Evolutionary conservation across 164 flowering plant species (phyloP), one percentile per base, ranked within the genome.

Genomic region (Chimonanthus praecox): DNA sequence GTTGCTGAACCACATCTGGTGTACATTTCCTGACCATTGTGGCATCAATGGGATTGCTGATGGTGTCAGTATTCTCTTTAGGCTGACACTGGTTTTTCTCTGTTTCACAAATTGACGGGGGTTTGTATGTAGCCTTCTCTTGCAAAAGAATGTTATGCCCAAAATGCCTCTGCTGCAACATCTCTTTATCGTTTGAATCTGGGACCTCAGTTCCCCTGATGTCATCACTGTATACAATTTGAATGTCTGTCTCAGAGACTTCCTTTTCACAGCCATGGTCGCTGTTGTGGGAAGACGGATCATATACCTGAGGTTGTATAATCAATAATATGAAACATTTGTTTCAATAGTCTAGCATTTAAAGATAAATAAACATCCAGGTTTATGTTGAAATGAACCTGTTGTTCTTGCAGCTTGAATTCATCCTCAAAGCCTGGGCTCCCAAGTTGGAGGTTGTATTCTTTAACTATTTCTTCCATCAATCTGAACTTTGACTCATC

Each of bases 391-490:
- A 18, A 7, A 68, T 15, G 7, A 68, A 47, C 82, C 81, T 72
- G 72, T 13, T 85, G 73, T 65, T 71, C 8, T 76, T 63, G 68
- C 9, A 10, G 49, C 6, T 44, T 44, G 49, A 16, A 43, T 3
- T 87, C 77, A 72, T 76, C 67, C 80, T 85, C 87, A 66, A 84
- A 72, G 4, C 86, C 83, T 69, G 83, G 74, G 49, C 85, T 75
- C 49, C 77, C 76, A 10, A 83, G 60, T 67, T 76, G 68, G 45
- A 81, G 75, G 82, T 81, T 50, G 79, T 78, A 78, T 13, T 82
- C 85, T 61, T 75, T 82, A 9, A 82, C 85, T 71, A 91, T 88
- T 73, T 91, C 91, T 68, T 85, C 85, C 69, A 91, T 60, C 81
- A 90, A 73, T 75, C 77, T 81, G 54, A 73, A 64, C 83, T 89